phyloP scores from a whole-genome alignment of 2,329 filamentous ascomycete genomes.

The Colletotrichum spinosum region DNA sequence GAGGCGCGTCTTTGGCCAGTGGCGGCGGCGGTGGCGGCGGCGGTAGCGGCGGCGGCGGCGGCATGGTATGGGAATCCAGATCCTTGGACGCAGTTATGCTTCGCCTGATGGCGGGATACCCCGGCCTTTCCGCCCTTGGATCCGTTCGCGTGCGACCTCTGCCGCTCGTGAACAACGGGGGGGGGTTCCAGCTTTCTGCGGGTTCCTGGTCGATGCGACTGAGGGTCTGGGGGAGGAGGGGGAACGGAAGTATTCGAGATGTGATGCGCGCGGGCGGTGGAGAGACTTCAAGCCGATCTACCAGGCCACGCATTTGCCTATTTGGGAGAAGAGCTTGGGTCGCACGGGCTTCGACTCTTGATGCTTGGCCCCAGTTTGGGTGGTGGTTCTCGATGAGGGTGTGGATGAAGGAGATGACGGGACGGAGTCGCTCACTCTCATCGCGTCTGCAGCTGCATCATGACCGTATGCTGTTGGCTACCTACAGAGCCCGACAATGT shows the following conservation, averaged over 20 bases:
- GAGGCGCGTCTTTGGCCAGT: not conserved
- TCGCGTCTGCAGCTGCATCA: too few species aligned
- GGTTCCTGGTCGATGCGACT: not conserved
- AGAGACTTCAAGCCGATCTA: not conserved
- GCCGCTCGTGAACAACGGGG: too few species aligned
- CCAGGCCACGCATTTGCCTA: slow-evolving; percentile 16
- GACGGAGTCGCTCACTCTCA: too few species aligned
- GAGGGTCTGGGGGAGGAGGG: not conserved
- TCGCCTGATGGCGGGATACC: too few species aligned
- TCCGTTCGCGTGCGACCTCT: not conserved
- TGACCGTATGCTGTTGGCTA: too few species aligned
- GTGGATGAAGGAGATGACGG: too few species aligned
- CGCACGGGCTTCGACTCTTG: not conserved
- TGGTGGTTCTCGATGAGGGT: too few species aligned
- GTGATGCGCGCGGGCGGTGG: not conserved
- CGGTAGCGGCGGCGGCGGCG: slow-evolving; percentile 1
- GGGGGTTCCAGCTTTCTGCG: not conserved
- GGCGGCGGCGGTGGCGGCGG: not conserved
- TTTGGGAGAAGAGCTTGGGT: slow-evolving; percentile 9
- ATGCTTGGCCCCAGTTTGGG: too few species aligned
- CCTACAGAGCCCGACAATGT: too few species aligned
- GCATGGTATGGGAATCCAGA: not conserved
- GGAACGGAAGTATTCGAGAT: not conserved
- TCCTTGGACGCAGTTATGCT: too few species aligned
- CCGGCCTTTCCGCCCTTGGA: too few species aligned